Evolutionary conservation across 176 grass and related monocot species (phyloP), one percentile per base, ranked within the genome.

Genomic region (Cenchrus purpureus): DNA sequence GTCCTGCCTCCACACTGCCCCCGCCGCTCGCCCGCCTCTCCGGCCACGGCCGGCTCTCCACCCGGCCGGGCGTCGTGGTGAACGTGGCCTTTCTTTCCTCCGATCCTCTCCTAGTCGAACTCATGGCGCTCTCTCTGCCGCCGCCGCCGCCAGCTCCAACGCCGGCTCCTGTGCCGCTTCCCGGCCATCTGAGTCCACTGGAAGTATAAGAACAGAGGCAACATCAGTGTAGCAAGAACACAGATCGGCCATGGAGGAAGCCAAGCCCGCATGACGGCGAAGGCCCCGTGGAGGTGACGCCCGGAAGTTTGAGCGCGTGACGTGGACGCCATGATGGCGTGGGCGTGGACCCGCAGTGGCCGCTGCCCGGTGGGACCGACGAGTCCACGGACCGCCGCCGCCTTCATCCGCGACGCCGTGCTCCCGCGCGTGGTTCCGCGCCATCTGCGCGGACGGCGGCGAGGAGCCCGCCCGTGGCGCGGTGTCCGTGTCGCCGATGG

Each of bases 391-490:
- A 86, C 84, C 45, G 65, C 78, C 91, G 16, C 90, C 28, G 66
- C 80, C 46, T 94, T 76, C 92, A 81, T 97, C 81, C 82, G 73
- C 1, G 85, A 76, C 59, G 19, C 17, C 40, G 88, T 92, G 73
- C 80, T 95, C 19, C 92, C 86, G 37, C 95, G 94, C 75, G 7
- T 97, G 90, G 92, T 87, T 72, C 88, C 88, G 92, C 15, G 92
- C 90, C 71, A 89, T 93, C 84, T 97, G 95, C 86, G 13, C 52
- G 32, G 65, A 37, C 19, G 65, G 50, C 19, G 73, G 53, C 25
- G 46, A 34, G 25, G 81, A 56, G 0, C 8, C 74, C 64, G 43
- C 17, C 91, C 1, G 84, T 97, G 10, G 95, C 28, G 73, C 92
- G 49, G 55, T 94, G 67, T 94, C 95, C 44, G 86, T 97, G 77